Conservation (phyloP, 1,284 basidiomycete genomes). For the Leccinum angustisporum region DNA sequence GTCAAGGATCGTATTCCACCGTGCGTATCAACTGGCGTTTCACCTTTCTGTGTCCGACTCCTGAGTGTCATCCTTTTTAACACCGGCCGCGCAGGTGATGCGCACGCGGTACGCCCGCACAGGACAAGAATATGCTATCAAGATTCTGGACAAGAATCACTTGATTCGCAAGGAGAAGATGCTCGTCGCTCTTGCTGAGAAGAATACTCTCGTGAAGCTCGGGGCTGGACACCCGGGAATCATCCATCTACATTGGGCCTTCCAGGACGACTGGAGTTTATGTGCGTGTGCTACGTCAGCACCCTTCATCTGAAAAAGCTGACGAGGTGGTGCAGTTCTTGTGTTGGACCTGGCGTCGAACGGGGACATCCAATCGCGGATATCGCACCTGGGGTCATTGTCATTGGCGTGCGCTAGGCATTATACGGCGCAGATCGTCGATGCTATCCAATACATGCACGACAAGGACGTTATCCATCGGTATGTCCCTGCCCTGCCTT, state of each 20-base stretch:
- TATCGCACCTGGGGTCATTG: conserved; percentile 83
- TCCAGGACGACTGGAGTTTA: conserved; percentile 81
- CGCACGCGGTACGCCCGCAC: conserved; percentile 54
- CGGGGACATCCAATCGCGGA: conserved; percentile 82
- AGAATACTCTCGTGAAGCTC: conserved; percentile 60
- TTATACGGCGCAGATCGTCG: conserved; percentile 87
- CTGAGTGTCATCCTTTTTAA: background rate
- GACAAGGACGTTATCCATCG: conserved; percentile 86
- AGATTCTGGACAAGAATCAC: conserved; percentile 76
- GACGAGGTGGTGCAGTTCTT: conserved; percentile 60
- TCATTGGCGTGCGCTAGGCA: conserved; percentile 75
- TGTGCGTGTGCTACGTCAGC: conserved; percentile 45
- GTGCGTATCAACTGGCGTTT: conserved; percentile 40
- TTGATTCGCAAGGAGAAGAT: conserved; percentile 68
- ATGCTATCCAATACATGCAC: conserved; percentile 89
- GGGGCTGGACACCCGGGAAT: conserved; percentile 80
- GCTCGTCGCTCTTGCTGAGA: conserved; percentile 63
- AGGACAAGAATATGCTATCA: conserved; percentile 70
- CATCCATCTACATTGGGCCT: conserved; percentile 78
- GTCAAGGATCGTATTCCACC: conserved; percentile 81
- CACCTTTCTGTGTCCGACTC: background rate
- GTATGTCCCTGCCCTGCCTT: conserved; percentile 34
- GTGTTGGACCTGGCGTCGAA: conserved; percentile 87
- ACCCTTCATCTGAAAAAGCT: background rate
- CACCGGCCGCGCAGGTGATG: conserved; percentile 49